Conservation (phyloP, 257 asterid species). For the Solanum appendiculatum region DNA sequence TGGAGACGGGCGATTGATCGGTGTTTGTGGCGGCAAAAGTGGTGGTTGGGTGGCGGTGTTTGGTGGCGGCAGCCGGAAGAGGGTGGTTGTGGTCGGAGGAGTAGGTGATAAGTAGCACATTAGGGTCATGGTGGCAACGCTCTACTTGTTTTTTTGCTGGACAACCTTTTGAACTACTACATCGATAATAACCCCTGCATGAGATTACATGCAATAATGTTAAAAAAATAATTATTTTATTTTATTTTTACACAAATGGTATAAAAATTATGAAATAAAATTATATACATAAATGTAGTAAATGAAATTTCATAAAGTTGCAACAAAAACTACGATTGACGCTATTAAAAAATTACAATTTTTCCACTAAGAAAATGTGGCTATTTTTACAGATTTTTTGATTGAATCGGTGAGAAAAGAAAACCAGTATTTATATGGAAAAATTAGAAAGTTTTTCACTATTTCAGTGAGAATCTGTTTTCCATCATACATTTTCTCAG, state of each 20-base stretch:
- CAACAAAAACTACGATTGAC: no score
- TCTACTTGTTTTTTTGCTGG: not conserved
- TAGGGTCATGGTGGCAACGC: constrained; percentile 47
- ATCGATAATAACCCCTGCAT: not conserved
- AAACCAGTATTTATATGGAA: no score
- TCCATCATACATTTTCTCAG: no score
- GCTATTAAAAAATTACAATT: no score
- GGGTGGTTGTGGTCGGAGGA: constrained; percentile 54
- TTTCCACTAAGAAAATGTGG: not conserved
- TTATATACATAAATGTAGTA: not conserved
- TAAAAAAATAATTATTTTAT: no score
- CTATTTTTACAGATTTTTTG: no score
- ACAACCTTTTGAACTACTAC: not conserved
- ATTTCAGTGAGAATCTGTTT: no score
- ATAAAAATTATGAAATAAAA: no score
- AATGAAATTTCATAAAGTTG: no score
- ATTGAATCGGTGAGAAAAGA: no score
- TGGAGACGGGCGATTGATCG: not conserved
- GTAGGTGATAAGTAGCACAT: constrained; percentile 59
- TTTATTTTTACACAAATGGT: not conserved
- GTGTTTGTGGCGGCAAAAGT: not conserved
- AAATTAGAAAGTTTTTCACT: no score
- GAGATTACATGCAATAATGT: not conserved
- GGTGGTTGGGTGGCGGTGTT: constrained; percentile 3
- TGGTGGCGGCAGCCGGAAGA: constrained; percentile 3